Percentiles rank a stretch among this genome's conserved stretches.
Evolutionary conservation across 345 rosid genomes (phyloP).

Genomic region (Ricinus communis): DNA sequence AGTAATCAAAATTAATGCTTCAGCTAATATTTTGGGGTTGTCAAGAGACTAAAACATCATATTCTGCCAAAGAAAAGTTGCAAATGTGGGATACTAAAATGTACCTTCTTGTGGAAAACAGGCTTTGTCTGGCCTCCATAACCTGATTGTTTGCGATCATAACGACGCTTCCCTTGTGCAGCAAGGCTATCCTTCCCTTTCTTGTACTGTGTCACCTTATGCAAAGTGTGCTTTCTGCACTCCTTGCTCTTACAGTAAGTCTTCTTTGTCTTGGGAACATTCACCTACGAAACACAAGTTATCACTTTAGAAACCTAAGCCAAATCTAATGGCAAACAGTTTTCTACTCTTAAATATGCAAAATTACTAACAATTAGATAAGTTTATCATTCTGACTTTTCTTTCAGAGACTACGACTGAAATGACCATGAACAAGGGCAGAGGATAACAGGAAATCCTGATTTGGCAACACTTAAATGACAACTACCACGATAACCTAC

Average conservation of each 20-base stretch:
- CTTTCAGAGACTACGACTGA: too few relatives aligned
- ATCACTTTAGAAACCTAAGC: neutral
- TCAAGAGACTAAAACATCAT: too few relatives aligned
- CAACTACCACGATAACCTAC: too few relatives aligned
- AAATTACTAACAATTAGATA: too few relatives aligned
- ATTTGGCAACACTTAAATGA: too few relatives aligned
- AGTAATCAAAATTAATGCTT: neutral
- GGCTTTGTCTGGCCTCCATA: slow-evolving; percentile 36
- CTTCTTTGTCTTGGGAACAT: slow-evolving; percentile 84
- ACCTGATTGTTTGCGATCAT: slow-evolving; percentile 30
- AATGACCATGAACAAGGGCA: too few relatives aligned
- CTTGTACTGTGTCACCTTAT: slow-evolving; percentile 25
- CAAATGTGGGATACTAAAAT: too few relatives aligned
- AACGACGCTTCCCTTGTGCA: slow-evolving; percentile 21
- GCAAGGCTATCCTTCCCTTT: slow-evolving; percentile 24
- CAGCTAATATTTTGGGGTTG: neutral
- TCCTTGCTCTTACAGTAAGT: slow-evolving; percentile 27
- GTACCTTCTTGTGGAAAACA: slow-evolving; percentile 34
- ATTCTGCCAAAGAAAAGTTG: neutral
- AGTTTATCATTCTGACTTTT: too few relatives aligned
- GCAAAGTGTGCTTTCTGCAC: slow-evolving; percentile 23
- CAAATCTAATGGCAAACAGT: neutral
- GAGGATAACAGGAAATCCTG: too few relatives aligned
- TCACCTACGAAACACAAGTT: slow-evolving; percentile 46
- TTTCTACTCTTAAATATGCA: too few relatives aligned